Conservation (phyloP, 2,329 filamentous ascomycete genomes). For the Colletotrichum plurivorum region DNA sequence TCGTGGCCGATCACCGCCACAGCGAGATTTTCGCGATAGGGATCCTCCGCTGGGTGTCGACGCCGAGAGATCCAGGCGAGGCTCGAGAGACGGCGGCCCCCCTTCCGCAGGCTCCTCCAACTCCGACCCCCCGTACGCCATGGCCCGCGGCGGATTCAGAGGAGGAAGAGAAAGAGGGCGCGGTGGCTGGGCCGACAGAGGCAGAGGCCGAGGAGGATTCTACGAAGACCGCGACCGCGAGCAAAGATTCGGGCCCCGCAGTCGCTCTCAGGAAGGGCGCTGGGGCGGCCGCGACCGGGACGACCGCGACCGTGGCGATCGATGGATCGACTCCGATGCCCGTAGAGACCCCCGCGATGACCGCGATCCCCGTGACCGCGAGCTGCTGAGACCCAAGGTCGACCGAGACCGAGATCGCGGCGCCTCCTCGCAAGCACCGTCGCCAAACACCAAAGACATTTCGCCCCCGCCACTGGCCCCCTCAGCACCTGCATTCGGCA, state of each 20-base stretch:
- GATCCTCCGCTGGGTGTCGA: conserved; percentile 75
- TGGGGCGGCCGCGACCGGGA: conserved; percentile 68
- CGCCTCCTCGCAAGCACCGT: conserved; percentile 63
- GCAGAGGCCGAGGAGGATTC: conserved; percentile 62
- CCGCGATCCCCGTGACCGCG: conserved; percentile 61
- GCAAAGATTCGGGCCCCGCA: conserved; percentile 70
- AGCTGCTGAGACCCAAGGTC: conserved; percentile 63
- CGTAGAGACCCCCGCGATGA: conserved; percentile 63
- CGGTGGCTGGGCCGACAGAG: conserved; percentile 65
- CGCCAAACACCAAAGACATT: conserved; percentile 63
- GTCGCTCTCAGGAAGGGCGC: conserved; percentile 75
- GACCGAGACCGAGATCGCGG: conserved; percentile 55
- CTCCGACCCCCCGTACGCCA: conserved; percentile 75
- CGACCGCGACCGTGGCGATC: conserved; percentile 64
- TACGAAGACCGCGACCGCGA: conserved; percentile 72
- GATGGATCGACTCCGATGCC: conserved; percentile 56
- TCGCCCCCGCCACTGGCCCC: conserved; percentile 71
- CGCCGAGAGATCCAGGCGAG: conserved; percentile 75
- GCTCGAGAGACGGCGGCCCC: conserved; percentile 78
- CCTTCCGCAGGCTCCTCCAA: conserved; percentile 79
- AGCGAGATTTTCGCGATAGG: conserved; percentile 71
- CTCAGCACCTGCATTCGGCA: conserved; percentile 71
- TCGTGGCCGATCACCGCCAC: conserved; percentile 75
- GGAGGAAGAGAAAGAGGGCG: conserved; percentile 64
- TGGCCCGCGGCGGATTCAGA: conserved; percentile 68